A percentile compares a stretch with the other conserved stretches of the same genome.
phyloP scores from a whole-genome alignment of 805 yeast genomes.

The Ogataea trehaloabstinens region DNA sequence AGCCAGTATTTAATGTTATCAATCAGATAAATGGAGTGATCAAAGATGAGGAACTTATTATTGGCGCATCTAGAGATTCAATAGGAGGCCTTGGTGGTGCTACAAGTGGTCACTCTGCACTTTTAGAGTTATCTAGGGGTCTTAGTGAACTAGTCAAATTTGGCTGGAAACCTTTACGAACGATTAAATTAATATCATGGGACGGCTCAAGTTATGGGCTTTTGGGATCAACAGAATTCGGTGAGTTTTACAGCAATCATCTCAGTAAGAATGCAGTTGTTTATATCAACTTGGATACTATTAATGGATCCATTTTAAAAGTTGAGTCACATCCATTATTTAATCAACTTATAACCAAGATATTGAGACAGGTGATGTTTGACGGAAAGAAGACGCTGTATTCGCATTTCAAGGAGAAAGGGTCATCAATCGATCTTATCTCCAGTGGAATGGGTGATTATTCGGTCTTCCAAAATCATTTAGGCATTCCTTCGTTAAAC shows the following conservation, averaged over 20 bases:
- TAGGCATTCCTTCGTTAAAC: constrained; percentile 64
- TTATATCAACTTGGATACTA: constrained; percentile 53
- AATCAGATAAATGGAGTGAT: constrained; percentile 58
- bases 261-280: constrained; percentile 45
- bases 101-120: constrained; percentile 46
- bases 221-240: constrained; percentile 56
- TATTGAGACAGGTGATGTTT: constrained; percentile 46
- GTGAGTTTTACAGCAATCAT: constrained; percentile 43
- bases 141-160: constrained; percentile 40
- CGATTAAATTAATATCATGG: constrained; percentile 40
- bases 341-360: constrained; percentile 41
- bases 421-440: constrained; percentile 38
- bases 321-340: constrained; percentile 59
- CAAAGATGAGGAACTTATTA: constrained; percentile 48
- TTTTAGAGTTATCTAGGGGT: constrained; percentile 54
- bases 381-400: constrained; percentile 39
- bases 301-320: constrained; percentile 48
- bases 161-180: constrained; percentile 46
- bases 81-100: constrained; percentile 52
- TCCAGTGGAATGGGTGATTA: constrained; percentile 52
- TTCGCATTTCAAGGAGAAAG: constrained; percentile 44
- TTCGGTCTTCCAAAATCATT: constrained; percentile 59
- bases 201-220: constrained; percentile 49
- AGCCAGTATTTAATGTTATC: constrained; percentile 47
- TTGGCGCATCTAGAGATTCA: constrained; percentile 57